phyloP scores from a whole-genome alignment of 371 early-diverging fungal species.

The Zopfochytrium polystomum region DNA sequence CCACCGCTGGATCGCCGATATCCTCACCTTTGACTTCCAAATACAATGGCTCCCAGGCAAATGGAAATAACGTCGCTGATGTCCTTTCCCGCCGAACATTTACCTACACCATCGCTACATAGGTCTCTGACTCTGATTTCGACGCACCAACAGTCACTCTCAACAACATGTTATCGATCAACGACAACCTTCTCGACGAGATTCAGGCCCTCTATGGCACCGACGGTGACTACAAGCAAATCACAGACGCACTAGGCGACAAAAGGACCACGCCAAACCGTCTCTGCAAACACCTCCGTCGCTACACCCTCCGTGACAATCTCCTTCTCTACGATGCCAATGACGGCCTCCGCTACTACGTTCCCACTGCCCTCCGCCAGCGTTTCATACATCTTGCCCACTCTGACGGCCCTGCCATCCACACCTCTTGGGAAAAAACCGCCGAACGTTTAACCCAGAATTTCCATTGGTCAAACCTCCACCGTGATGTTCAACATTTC shows the following conservation, averaged over 20 bases:
- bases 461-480: conserved; percentile 28
- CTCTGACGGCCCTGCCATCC: conserved; percentile 13
- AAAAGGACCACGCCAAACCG: neutral
- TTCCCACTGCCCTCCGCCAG: conserved; percentile 9
- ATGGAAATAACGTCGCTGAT: conserved; percentile 17
- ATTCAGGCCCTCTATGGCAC: conserved; percentile 1
- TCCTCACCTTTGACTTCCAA: conserved; percentile 14
- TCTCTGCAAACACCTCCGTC: neutral
- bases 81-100: conserved; percentile 2
- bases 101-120: no score
- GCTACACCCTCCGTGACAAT: conserved; percentile 8
- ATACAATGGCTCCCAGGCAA: conserved; percentile 16
- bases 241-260: conserved; percentile 3
- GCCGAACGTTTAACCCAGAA: conserved; percentile 13
- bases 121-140: no score
- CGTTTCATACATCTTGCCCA: conserved; percentile 15
- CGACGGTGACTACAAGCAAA: conserved; percentile 6
- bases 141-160: neutral
- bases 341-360: conserved; percentile 8
- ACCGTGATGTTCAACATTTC: conserved; percentile 8
- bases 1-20: conserved; percentile 17
- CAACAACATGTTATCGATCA: neutral
- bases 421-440: conserved; percentile 18
- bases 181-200: conserved; percentile 10
- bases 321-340: conserved; percentile 14